Evolutionary conservation across 2,329 filamentous ascomycete species (phyloP), one percentile per base, ranked within the genome.

Genomic region (Colletotrichum paranaense): DNA sequence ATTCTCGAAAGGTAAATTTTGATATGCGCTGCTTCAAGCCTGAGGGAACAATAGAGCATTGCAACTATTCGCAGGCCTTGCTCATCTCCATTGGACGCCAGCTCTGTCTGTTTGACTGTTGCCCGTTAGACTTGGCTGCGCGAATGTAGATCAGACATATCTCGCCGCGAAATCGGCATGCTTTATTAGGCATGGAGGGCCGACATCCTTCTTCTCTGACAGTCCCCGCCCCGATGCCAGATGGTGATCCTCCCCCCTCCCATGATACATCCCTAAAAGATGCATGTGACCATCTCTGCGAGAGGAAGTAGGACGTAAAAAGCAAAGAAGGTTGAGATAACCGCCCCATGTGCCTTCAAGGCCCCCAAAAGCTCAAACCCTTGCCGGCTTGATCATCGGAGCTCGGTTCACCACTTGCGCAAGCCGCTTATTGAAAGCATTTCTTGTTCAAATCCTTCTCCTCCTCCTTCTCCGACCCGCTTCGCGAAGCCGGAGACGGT

Each of bases 261-360:
- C 68, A 35, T 35, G 32, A 35, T 35, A 35, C 32, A 35, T 32
- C 28, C 42, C 60, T n/a, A 35, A 59, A 1, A 42, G 53, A 16
- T 53, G 69, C 65, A 32, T 30, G 24, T 24, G 19, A n/a, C 46
- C 49, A 70, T 64, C 55, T 73, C 32, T 46, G 19, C 26, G 14
- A 57, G 55, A 46, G 42, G 28, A 28, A 55, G 24, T n/a, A 56
- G 30, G 30, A 32, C 9, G 30, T 32, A 4, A 32, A 70, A 73
- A 42, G 55, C 35, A 69, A 62, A 8, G 42, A 65, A 35, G 24
- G 32, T 64, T 60, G 35, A 73, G 70, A 60, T 64, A 73, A 55
- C 62, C 69, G 67, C n/a, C 46, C 52, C 53, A 63, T 53, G 53
- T 59, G 52, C 6, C 14, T 49, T 16, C 59, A 35, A 19, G 6